Evolutionary conservation across 495 filamentous ascomycete genomes (phyloP), one percentile per base, ranked within the genome.

Genomic region (Letharia columbiana): DNA sequence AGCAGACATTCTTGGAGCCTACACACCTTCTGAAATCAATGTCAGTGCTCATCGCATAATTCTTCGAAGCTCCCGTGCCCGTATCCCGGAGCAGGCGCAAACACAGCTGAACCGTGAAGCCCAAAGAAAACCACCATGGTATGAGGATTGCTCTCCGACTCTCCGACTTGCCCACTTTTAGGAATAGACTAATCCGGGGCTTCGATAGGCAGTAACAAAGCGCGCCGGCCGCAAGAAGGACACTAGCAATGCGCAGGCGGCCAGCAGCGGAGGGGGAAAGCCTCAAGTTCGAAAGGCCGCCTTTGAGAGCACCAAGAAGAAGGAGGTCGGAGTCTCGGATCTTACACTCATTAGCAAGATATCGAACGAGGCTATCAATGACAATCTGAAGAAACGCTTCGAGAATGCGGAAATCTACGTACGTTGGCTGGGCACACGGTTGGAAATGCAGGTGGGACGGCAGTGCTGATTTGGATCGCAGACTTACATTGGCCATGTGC

Each of bases 401-500:
- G 90, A 97, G 72, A 91, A 92, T 82, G 86, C 80, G 69, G 92
- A 98, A 79, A 99, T 99, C 75, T 99, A 99, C 79, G 88, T 91
- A 81, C 77, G 88, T 77, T 64, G 65, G 63, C 28, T 31, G 59
- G 56, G 66, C 52, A 42, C 40, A 15, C 20, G 20, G 37, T 35
- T 47, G 28, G 20, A 41, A 23, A 23, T 40, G 50, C 33, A 40
- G 17, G 20, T 8, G 56, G 60, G 69, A 74, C 75, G 73, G 77
- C 69, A 44, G 44, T 66, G 56, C 66, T 71, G 63, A 71, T 73
- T 50, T 23, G 17, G 9, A 65, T 70, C 60, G 67, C 69, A 91
- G 87, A 99, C 95, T 65, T 99, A 99, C 80, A 99, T 99, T 73
- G 95, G 95, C 77, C 93, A 98, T 90, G 95, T 99, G 76, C 76